Percentiles rank a stretch among this genome's conserved stretches.
These are phyloP conservation scores for Penicillium verhagenii DNA, from an alignment of 495 filamentous ascomycete species.

Conservation along the genomic window DNA sequence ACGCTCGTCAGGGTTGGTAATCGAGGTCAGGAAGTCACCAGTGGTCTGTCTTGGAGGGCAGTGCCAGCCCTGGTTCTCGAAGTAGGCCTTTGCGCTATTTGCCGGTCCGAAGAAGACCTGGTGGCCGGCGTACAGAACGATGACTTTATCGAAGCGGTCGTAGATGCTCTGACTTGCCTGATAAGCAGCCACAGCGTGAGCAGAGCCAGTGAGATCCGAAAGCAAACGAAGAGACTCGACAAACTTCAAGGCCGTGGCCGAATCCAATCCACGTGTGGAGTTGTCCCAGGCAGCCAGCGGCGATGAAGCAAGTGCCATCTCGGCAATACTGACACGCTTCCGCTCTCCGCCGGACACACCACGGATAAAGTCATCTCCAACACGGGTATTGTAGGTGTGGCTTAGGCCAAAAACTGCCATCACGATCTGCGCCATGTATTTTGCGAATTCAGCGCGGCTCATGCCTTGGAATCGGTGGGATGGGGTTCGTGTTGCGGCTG, in stretches of 20 bases:
- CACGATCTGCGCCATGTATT: slow-evolving; percentile 57
- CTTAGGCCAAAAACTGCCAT: slow-evolving; percentile 78
- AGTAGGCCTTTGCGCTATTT: slow-evolving; percentile 58
- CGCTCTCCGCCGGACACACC: slow-evolving; percentile 82
- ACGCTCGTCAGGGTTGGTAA: slow-evolving; percentile 71
- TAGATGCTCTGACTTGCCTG: slow-evolving; percentile 88
- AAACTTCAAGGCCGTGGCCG: slow-evolving; percentile 77
- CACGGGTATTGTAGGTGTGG: slow-evolving; percentile 72
- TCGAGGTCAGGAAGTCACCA: slow-evolving; percentile 77
- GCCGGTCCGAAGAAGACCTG: slow-evolving; percentile 66
- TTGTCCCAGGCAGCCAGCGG: slow-evolving; percentile 81
- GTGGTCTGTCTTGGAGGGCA: slow-evolving; percentile 74
- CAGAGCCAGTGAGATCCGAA: slow-evolving; percentile 63
- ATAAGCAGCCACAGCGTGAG: slow-evolving; percentile 79
- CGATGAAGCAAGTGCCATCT: slow-evolving; percentile 60
- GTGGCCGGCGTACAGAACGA: slow-evolving; percentile 61
- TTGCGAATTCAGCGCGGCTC: slow-evolving; percentile 38
- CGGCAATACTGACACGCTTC: slow-evolving; percentile 81
- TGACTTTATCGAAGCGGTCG: slow-evolving; percentile 58
- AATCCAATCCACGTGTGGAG: slow-evolving; percentile 73
- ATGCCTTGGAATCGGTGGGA: slow-evolving; percentile 41
- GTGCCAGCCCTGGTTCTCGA: slow-evolving; percentile 66
- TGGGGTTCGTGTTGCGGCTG: slow-evolving; percentile 61
- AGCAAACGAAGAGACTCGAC: slow-evolving; percentile 64
- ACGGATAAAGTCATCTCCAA: slow-evolving; percentile 77